These are phyloP conservation scores for Alternaria novae-zelandiae DNA, from an alignment of 2,329 filamentous ascomycete genomes.

Conservation along the genomic window DNA sequence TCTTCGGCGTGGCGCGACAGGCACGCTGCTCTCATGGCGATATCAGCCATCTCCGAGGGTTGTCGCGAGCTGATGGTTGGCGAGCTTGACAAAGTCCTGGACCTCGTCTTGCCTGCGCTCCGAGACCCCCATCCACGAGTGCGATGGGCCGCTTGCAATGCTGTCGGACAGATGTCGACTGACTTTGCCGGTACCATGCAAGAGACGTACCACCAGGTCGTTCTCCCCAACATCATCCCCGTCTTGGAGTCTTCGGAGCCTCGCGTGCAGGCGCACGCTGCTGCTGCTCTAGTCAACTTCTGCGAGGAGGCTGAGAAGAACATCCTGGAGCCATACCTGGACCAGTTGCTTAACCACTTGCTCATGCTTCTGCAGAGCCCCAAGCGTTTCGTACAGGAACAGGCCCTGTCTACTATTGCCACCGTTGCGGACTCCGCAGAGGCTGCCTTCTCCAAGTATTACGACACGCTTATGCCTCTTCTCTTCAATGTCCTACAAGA, in stretches of 20 bases:
- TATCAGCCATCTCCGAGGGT: slow-evolving; percentile 97
- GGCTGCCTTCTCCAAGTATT: slow-evolving; percentile 92
- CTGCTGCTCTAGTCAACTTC: slow-evolving; percentile 98
- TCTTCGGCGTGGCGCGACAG: slow-evolving; percentile 94
- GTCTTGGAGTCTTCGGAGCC: slow-evolving; percentile 89
- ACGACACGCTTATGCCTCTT: slow-evolving; percentile 93
- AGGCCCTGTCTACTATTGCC: slow-evolving; percentile 95
- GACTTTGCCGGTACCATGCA: slow-evolving; percentile 99
- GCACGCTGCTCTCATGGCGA: slow-evolving; percentile 97
- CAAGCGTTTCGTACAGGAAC: slow-evolving; percentile 96
- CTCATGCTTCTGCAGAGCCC: slow-evolving; percentile 87
- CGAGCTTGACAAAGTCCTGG: slow-evolving; percentile 90
- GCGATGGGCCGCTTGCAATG: slow-evolving; percentile 96
- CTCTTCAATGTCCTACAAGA: slow-evolving; percentile 87
- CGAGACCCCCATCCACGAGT: slow-evolving; percentile 91
- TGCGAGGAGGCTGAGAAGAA: slow-evolving; percentile 97
- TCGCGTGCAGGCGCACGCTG: slow-evolving; percentile 94
- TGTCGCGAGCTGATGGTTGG: slow-evolving; percentile 95
- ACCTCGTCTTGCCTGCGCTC: slow-evolving; percentile 90
- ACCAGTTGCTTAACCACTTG: slow-evolving; percentile 82
- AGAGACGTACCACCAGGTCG: slow-evolving; percentile 86
- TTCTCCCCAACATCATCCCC: slow-evolving; percentile 89
- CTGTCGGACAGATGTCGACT: slow-evolving; percentile 99
- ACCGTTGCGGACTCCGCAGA: slow-evolving; percentile 99
- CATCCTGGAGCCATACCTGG: slow-evolving; percentile 90